Evolutionary conservation across 148 eudicot species (phyloP).

Genomic region (Drosera capensis): DNA sequence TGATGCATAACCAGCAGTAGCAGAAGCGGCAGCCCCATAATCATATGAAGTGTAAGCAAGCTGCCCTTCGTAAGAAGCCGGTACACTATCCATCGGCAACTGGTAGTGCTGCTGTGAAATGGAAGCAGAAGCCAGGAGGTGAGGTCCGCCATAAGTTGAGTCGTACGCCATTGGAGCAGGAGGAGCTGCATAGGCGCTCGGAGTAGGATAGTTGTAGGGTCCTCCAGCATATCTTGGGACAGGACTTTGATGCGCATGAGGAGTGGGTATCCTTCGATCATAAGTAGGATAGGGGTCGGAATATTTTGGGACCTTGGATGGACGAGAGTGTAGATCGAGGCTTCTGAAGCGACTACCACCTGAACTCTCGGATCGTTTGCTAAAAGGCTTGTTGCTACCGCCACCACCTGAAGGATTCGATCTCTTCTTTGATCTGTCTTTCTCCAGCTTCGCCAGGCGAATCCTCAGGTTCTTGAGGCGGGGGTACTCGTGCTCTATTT

Average conservation of each 20-base stretch:
- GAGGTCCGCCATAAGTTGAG: slow-evolving; percentile 7
- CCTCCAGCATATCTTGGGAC: slow-evolving; percentile 9
- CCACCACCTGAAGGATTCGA: slow-evolving; percentile 1
- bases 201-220: slow-evolving; percentile 15
- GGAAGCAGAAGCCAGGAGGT: neutral
- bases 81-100: no score
- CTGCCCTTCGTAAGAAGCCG: no score
- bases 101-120: neutral
- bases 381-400: slow-evolving; percentile 11
- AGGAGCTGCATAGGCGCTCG: slow-evolving; percentile 5
- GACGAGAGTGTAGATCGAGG: slow-evolving; percentile 6
- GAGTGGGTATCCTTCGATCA: slow-evolving; percentile 7
- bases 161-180: slow-evolving; percentile 9
- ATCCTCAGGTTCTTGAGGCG: slow-evolving; percentile 10
- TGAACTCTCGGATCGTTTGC: slow-evolving; percentile 12
- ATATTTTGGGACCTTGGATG: slow-evolving; percentile 10
- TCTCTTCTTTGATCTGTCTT: slow-evolving; percentile 16
- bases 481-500: slow-evolving; percentile 16
- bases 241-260: neutral
- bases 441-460: slow-evolving; percentile 14
- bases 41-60: no score
- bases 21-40: no score
- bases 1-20: no score
- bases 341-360: neutral
- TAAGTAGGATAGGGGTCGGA: slow-evolving; percentile 12